Base-by-base conservation (phyloP, 805 yeast genomes). In the Millerago galiae region DNA sequence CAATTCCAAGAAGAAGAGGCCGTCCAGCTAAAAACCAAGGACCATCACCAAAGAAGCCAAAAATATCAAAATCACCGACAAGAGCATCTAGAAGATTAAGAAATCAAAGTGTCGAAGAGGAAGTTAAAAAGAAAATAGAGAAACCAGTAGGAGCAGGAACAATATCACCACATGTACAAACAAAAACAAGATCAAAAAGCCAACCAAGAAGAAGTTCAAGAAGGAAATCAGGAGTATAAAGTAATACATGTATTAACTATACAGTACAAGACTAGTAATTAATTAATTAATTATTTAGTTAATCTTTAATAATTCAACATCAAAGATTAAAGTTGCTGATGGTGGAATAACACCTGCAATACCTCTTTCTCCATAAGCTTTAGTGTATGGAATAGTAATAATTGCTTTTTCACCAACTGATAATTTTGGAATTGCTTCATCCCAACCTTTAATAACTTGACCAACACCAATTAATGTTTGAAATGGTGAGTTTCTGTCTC, bases 341-440 rank as follows among this genome's bases (percentile, higher is more conserved):
- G 96, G 96, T 52, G 98, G 98, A 62, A 91, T 91, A 61, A 88
- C 72, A 55, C 96, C 96, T 55, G 97, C 97, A 81, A 84, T 88
- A 38, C 98, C 98, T 68, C 95, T 81, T 52, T 77, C 75, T 50
- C 97, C 97, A 69, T 91, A 91, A 54, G 95, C 98, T 70, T 86
- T 83, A 58, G 80, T 78, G 52, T 96, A 95, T 58, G 96, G 95
- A 58, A 91, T 88, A 57, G 95, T 88, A 61, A 91, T 74, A 62
- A 83, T 76, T 40, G 97, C 96, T 74, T 83, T 85, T 70, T 93
- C 88, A 58, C 98, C 98, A 40, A 89, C 76, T 41, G 95, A 83
- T 63, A 91, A 74, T 68, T 89, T 80, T 43, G 97, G 96, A 63
- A 89, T 87, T 49, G 90, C 95, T 59, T 79, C 85, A 61, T 90